A percentile compares a stretch with the other conserved stretches of the same genome.
Evolutionary conservation across 805 yeast genomes (phyloP).

Genomic region (Teunomyces funiuensis): DNA sequence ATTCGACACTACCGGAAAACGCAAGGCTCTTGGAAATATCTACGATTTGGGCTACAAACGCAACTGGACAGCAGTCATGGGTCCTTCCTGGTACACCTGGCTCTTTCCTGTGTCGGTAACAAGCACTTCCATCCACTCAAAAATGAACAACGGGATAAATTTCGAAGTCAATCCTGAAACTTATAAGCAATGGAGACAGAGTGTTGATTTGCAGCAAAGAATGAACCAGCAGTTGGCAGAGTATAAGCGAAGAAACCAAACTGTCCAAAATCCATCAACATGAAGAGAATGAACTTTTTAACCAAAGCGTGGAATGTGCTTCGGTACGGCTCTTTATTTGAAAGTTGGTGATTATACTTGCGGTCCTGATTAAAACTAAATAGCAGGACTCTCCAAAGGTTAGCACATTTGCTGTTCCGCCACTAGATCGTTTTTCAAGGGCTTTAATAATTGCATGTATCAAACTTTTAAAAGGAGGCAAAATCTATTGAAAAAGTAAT

Average conservation of each 20-base stretch:
- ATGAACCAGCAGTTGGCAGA: slow-evolving; percentile 40
- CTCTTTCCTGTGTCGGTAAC: slow-evolving; percentile 52
- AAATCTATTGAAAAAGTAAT: too few species aligned
- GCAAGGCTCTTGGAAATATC: slow-evolving; percentile 57
- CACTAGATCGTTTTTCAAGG: too few species aligned
- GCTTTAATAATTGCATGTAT: too few species aligned
- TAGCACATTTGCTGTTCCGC: too few species aligned
- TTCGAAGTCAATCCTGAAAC: slow-evolving; percentile 48
- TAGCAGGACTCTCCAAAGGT: too few species aligned
- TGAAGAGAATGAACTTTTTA: too few species aligned
- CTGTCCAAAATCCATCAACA: too few species aligned
- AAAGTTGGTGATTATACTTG: too few species aligned
- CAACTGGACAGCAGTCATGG: slow-evolving; percentile 79
- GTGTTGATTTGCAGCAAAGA: slow-evolving; percentile 45
- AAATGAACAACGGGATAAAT: slow-evolving; percentile 47
- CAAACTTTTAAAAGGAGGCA: too few species aligned
- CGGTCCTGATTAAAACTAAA: too few species aligned
- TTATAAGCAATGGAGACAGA: slow-evolving; percentile 39
- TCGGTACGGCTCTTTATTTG: too few species aligned
- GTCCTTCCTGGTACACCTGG: slow-evolving; percentile 66
- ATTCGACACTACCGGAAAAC: slow-evolving; percentile 40
- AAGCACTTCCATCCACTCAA: slow-evolving; percentile 15
- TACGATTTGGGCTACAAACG: slow-evolving; percentile 66
- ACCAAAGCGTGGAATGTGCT: too few species aligned
- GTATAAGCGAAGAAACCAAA: slow-evolving; percentile 6